Base-by-base conservation (phyloP, 2,329 filamentous ascomycete species). In the Colletotrichum incanum region DNA sequence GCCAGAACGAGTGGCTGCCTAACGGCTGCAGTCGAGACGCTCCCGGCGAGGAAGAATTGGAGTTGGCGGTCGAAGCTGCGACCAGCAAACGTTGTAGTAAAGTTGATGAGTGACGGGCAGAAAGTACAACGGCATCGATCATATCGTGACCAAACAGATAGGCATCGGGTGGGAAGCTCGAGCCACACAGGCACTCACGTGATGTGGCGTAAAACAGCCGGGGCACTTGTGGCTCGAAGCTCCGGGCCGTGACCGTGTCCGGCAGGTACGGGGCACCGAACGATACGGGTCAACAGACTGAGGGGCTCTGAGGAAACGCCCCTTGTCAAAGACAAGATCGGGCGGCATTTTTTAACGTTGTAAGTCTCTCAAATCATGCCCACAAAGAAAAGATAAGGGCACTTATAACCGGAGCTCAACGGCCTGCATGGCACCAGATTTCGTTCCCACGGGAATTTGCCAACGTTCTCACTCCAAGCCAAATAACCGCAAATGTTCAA, bases 71-170 rank as follows among this genome's bases (percentile, higher is more conserved):
- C 20, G 54, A 23, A 12, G 39, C 39, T 31, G 18, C 18, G 9
- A 31, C n/a, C 34, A 60, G 56, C 37, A 60, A 26, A 1, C 26
- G 18, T 8, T 12, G 16, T 12, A 20, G 7, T 16, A 16, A 45
- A 45, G 39, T 28, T 34, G 18, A 60, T 9, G 39, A 45, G 28
- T 31, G 23, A 18, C 11, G 39, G 5, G 5, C 12, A 26, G 37
- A 14, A 60, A 54, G 49, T 16, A 49, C 23, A 39, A 11, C 14
- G 26, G 9, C 18, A 45, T 39, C 31, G 54, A 39, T 52, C 61
- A 55, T 55, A 64, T 64, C 49, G 61, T 23, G 11, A 26, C 50
- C 23, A 34, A 26, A 18, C n/a, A 58, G 34, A 16, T 39, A 16
- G 20, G 28, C 8, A 20, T 1, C 2, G 5, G 11, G n/a, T 3